Evolutionary conservation across 495 filamentous ascomycete species (phyloP).

Genomic region (Daldinia bambusicola): DNA sequence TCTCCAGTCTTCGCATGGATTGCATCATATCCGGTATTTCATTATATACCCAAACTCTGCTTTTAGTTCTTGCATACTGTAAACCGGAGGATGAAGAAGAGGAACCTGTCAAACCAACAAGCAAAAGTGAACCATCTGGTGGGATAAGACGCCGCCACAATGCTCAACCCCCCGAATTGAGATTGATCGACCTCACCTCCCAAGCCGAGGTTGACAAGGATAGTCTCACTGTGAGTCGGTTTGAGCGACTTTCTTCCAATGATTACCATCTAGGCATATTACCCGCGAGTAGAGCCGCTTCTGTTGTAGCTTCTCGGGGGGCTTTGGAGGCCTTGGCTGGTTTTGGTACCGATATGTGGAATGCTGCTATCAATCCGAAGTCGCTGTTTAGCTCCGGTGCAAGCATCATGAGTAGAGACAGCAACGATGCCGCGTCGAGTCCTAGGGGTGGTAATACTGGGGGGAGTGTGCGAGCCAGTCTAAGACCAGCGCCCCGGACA

Average conservation of each 20-base stretch:
- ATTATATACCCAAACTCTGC: slow-evolving; percentile 90
- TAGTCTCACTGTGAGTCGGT: slow-evolving; percentile 82
- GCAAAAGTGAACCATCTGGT: slow-evolving; percentile 63
- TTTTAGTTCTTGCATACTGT: slow-evolving; percentile 90
- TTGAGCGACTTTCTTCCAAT: slow-evolving; percentile 82
- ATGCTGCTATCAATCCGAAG: slow-evolving; percentile 84
- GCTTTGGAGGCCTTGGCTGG: slow-evolving; percentile 72
- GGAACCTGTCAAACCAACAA: slow-evolving; percentile 41
- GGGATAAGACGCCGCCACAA: slow-evolving; percentile 74
- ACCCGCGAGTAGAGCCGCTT: slow-evolving; percentile 72
- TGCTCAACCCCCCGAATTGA: slow-evolving; percentile 84
- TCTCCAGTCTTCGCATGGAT: slow-evolving; percentile 83
- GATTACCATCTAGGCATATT: slow-evolving; percentile 92
- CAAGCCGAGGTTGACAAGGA: slow-evolving; percentile 82
- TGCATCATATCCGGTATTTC: slow-evolving; percentile 97
- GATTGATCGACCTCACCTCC: slow-evolving; percentile 86
- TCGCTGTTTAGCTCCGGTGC: slow-evolving; percentile 87
- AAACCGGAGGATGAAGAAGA: slow-evolving; percentile 71
- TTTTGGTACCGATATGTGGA: slow-evolving; percentile 72
- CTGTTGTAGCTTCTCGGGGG: slow-evolving; percentile 69
- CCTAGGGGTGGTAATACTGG: slow-evolving; percentile 41
- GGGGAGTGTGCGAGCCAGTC: slow-evolving; percentile 44
- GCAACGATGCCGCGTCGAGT: slow-evolving; percentile 58
- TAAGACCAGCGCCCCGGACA: slow-evolving; percentile 29
- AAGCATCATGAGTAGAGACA: slow-evolving; percentile 79